phyloP scores from a whole-genome alignment of 768 basidiomycete species.

The Podaxis sp. region DNA sequence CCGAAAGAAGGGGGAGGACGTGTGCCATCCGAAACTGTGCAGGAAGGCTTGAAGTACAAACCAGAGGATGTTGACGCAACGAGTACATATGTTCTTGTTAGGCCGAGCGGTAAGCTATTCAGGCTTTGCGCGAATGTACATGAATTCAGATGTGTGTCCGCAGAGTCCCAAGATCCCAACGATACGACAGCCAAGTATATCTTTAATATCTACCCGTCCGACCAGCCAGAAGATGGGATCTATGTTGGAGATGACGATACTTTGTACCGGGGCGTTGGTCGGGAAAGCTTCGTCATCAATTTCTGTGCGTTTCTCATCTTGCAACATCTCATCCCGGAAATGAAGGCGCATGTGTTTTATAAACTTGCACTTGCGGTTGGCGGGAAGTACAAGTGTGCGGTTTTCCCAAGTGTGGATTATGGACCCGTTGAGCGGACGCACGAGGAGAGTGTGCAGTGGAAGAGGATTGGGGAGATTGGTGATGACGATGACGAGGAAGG shows the following conservation, averaged over 20 bases:
- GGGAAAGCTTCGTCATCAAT: background rate
- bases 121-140: background rate
- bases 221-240: background rate
- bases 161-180: background rate
- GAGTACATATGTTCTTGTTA: background rate
- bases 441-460: background rate
- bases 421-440: background rate
- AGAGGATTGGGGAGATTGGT: background rate
- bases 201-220: background rate
- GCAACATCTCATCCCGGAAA: slow-evolving; percentile 1
- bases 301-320: slow-evolving; percentile 1
- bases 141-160: background rate
- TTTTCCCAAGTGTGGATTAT: background rate
- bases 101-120: background rate
- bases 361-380: background rate
- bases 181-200: background rate
- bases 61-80: background rate
- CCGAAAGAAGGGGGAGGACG: background rate
- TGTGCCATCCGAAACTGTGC: background rate
- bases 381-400: background rate
- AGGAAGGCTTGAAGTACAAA: background rate
- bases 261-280: background rate
- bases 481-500: background rate
- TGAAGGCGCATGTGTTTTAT: slow-evolving; percentile 3
- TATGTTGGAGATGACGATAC: background rate